phyloP scores from a whole-genome alignment of 164 flowering plant genomes.

The Stephania japonica region DNA sequence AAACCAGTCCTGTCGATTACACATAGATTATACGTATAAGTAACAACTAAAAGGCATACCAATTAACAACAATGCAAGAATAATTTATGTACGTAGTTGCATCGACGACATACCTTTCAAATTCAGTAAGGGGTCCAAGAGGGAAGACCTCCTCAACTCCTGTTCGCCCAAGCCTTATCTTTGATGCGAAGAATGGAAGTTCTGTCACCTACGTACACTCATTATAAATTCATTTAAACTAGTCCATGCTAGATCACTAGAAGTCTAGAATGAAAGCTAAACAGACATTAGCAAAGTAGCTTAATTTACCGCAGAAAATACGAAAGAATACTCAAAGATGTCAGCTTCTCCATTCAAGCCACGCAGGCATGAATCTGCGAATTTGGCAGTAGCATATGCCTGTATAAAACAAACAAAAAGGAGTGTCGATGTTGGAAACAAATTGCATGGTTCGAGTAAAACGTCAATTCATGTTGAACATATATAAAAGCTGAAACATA shows the following conservation, averaged over 20 bases:
- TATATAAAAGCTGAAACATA: not conserved
- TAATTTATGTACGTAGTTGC: not conserved
- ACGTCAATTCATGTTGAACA: not conserved
- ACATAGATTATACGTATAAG: not conserved
- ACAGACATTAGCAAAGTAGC: not conserved
- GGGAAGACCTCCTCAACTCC: slow-evolving; percentile 82
- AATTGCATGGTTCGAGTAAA: not conserved
- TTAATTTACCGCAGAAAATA: slow-evolving; percentile 59
- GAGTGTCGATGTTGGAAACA: not conserved
- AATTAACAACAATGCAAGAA: not conserved
- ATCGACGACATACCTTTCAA: slow-evolving; percentile 65
- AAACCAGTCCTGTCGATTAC: slow-evolving; percentile 60
- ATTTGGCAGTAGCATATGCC: slow-evolving; percentile 95
- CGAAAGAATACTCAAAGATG: slow-evolving; percentile 73
- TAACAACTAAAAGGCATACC: not conserved
- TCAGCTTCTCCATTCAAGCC: slow-evolving; percentile 85
- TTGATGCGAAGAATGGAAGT: slow-evolving; percentile 92
- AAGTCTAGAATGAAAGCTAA: not conserved
- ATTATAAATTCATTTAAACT: not conserved
- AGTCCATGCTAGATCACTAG: not conserved
- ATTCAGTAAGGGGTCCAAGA: slow-evolving; percentile 80
- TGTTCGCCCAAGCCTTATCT: slow-evolving; percentile 72
- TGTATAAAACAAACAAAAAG: slow-evolving; percentile 22
- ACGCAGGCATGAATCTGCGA: slow-evolving; percentile 85
- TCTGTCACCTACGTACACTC: slow-evolving; percentile 79